phyloP scores from a whole-genome alignment of 106 monocot genomes.

The Phalaenopsis equestris region DNA sequence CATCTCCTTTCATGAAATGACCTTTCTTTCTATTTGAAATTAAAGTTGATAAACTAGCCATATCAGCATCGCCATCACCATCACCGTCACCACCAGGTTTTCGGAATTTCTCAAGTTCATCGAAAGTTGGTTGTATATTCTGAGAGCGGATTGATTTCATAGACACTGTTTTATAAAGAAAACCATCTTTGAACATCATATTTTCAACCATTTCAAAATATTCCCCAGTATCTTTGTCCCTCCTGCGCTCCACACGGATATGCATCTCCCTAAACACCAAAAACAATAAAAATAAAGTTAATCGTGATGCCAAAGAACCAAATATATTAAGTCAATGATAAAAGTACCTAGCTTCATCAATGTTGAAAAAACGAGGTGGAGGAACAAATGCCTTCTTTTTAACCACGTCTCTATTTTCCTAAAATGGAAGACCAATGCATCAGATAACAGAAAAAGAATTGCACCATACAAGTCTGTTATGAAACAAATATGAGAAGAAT shows the following conservation, averaged over 20 bases:
- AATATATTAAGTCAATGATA: not conserved
- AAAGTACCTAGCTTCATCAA: slow-evolving; percentile 80
- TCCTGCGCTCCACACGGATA: slow-evolving; percentile 78
- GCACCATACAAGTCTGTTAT: not conserved
- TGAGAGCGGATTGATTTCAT: slow-evolving; percentile 66
- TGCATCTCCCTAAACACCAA: slow-evolving; percentile 58
- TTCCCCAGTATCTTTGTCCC: slow-evolving; percentile 64
- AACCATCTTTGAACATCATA: slow-evolving; percentile 93
- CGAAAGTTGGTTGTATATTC: slow-evolving; percentile 86
- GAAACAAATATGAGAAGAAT: not conserved
- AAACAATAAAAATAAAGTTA: not conserved
- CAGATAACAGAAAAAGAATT: not conserved
- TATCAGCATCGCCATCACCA: slow-evolving; percentile 31
- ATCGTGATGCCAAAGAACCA: not conserved
- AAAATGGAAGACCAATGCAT: slow-evolving; percentile 6
- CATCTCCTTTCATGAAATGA: slow-evolving; percentile 97
- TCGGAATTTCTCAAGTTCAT: slow-evolving; percentile 93
- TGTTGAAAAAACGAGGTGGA: slow-evolving; percentile 89
- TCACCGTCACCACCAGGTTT: slow-evolving; percentile 83
- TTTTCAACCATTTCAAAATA: slow-evolving; percentile 76
- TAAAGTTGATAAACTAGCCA: slow-evolving; percentile 73
- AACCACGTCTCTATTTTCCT: slow-evolving; percentile 71
- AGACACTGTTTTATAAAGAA: slow-evolving; percentile 79
- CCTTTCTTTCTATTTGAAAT: slow-evolving; percentile 98
- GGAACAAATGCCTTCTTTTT: slow-evolving; percentile 91